A percentile compares a stretch with the other conserved stretches of the same genome.
Conservation (phyloP, 257 asterid genomes). For the Rauvolfia tetraphylla region DNA sequence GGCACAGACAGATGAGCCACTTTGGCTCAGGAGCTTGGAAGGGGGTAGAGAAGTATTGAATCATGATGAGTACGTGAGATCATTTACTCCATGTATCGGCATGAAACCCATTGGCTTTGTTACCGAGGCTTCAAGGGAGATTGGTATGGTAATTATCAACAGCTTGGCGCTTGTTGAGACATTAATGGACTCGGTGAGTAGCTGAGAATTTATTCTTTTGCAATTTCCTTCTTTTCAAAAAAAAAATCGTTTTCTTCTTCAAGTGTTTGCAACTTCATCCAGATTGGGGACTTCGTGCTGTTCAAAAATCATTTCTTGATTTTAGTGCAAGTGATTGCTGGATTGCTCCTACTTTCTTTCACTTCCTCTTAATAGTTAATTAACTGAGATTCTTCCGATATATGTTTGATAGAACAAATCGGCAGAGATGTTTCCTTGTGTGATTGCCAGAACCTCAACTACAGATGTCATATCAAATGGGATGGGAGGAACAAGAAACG, state of each 20-base stretch:
- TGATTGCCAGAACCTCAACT: constrained; percentile 46
- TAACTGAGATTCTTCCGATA: not conserved
- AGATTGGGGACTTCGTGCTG: not conserved
- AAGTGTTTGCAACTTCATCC: not conserved
- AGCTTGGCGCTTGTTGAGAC: constrained; percentile 59
- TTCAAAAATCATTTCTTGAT: constrained; percentile 1
- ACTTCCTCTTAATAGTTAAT: not conserved
- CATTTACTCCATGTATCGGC: constrained; percentile 45
- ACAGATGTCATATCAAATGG: constrained; percentile 50
- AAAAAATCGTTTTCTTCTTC: not conserved
- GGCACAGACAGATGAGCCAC: constrained; percentile 69
- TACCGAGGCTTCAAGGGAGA: constrained; percentile 52
- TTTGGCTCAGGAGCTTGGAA: constrained; percentile 63
- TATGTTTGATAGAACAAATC: constrained; percentile 45
- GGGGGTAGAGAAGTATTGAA: constrained; percentile 50
- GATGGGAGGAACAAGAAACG: constrained; percentile 55
- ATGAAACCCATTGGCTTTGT: constrained; percentile 47
- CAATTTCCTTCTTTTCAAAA: too few species aligned
- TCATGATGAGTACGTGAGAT: constrained; percentile 42
- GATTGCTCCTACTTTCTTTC: not conserved
- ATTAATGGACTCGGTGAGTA: constrained; percentile 53
- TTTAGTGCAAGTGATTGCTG: not conserved
- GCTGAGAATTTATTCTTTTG: not conserved
- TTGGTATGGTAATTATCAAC: constrained; percentile 48
- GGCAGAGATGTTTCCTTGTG: constrained; percentile 57